phyloP scores from a whole-genome alignment of 495 filamentous ascomycete species.

The Podospora fimiseda region DNA sequence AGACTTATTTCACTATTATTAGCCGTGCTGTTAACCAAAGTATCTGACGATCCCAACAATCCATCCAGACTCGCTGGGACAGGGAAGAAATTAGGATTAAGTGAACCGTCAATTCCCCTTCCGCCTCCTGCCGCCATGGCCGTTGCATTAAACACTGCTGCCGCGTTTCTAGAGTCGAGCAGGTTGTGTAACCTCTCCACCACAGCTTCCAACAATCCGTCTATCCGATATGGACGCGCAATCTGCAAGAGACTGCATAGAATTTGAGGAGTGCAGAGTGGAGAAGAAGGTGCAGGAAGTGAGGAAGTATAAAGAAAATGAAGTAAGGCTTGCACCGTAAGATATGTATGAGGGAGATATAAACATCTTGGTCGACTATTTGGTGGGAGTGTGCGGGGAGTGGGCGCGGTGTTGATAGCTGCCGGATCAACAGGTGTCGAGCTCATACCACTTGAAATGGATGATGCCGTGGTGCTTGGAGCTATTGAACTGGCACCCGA shows the following conservation, averaged over 20 bases:
- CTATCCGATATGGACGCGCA: conserved; percentile 85
- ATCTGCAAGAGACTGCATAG: conserved; percentile 92
- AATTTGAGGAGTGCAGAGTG: conserved; percentile 89
- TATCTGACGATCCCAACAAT: conserved; percentile 23
- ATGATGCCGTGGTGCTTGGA: conserved; percentile 31
- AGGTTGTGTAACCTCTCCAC: conserved; percentile 87
- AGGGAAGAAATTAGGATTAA: conserved; percentile 45
- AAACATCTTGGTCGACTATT: conserved; percentile 73
- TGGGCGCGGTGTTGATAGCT: conserved; percentile 42
- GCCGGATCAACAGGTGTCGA: conserved; percentile 30
- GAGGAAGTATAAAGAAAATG: conserved; percentile 90
- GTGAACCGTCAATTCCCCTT: conserved; percentile 52
- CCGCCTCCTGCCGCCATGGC: conserved; percentile 97
- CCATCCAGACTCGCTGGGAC: conserved; percentile 20
- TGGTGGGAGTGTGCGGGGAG: conserved; percentile 53
- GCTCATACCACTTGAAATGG: conserved; percentile 25
- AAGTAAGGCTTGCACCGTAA: conserved; percentile 79
- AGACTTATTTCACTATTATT: conserved; percentile 8
- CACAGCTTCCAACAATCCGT: conserved; percentile 84
- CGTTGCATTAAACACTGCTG: conserved; percentile 95
- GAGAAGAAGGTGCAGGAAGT: conserved; percentile 64
- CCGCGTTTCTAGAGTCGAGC: conserved; percentile 87
- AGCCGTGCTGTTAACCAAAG: conserved; percentile 19
- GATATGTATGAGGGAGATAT: conserved; percentile 86
- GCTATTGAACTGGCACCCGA: conserved; percentile 41